phyloP scores from a whole-genome alignment of 129 eudicot species.

The Chrysanthemum makinoi region DNA sequence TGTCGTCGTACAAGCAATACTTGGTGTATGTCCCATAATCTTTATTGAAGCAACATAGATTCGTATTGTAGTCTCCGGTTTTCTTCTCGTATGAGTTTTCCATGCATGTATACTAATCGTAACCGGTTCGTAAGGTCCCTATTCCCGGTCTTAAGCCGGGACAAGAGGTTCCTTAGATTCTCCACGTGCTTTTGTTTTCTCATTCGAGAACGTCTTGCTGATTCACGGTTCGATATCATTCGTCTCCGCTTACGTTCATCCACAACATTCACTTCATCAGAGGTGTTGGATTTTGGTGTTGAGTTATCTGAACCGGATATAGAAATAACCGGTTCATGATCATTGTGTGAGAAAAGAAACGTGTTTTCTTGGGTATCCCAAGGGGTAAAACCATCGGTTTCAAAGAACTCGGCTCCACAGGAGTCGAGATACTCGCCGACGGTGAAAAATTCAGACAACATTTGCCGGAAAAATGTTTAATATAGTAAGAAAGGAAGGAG shows the following conservation, averaged over 20 bases:
- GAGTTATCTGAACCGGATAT: constrained; percentile 47
- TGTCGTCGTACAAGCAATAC: constrained; percentile 50
- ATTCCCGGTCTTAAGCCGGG: constrained; percentile 49
- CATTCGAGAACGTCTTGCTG: constrained; percentile 84
- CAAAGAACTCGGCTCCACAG: constrained; percentile 22
- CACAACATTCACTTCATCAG: background rate
- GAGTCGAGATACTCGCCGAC: constrained; percentile 26
- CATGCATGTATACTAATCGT: constrained; percentile 38
- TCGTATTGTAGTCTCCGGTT: constrained; percentile 55
- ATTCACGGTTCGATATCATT: constrained; percentile 90
- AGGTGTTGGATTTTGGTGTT: constrained; percentile 21
- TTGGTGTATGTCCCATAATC: constrained; percentile 57
- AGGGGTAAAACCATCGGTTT: constrained; percentile 43
- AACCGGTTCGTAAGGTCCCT: constrained; percentile 72
- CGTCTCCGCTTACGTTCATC: constrained; percentile 73
- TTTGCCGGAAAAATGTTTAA: constrained; percentile 55
- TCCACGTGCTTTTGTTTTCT: constrained; percentile 80
- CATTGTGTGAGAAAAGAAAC: constrained; percentile 25
- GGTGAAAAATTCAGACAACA: constrained; percentile 59
- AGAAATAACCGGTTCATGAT: constrained; percentile 47
- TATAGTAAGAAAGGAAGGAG: constrained; percentile 41
- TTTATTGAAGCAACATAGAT: constrained; percentile 49
- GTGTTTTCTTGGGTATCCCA: constrained; percentile 49
- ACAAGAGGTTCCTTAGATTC: constrained; percentile 58
- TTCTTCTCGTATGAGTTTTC: constrained; percentile 44